Evolutionary conservation across 495 filamentous ascomycete species (phyloP).

Genomic region (Aspergillus bertholletiae): DNA sequence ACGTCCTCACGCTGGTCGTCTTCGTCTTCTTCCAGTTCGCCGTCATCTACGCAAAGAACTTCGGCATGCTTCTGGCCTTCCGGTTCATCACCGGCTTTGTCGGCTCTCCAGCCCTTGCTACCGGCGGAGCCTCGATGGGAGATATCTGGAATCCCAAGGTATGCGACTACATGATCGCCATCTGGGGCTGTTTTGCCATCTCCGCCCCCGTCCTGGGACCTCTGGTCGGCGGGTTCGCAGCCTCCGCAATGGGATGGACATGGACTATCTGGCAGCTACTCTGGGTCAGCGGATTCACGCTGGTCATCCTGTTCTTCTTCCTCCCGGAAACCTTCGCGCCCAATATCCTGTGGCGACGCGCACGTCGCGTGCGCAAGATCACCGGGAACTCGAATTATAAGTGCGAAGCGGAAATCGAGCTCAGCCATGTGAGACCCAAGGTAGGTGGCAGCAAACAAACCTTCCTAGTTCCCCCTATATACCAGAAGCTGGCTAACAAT

Average conservation of each 20-base stretch:
- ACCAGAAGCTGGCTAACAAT: too few species aligned
- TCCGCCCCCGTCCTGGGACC: constrained; percentile 44
- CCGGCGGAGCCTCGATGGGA: constrained; percentile 25
- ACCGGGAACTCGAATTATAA: constrained; percentile 30
- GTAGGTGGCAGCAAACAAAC: constrained; percentile 4
- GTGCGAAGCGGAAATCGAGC: constrained; percentile 40
- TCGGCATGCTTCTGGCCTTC: constrained; percentile 51
- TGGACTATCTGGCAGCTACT: constrained; percentile 49
- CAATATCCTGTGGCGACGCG: constrained; percentile 54
- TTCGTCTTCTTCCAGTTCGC: constrained; percentile 52
- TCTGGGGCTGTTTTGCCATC: constrained; percentile 34
- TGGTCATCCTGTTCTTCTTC: constrained; percentile 47
- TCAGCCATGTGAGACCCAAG: constrained; percentile 20
- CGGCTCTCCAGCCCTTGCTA: constrained; percentile 49
- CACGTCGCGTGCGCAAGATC: constrained; percentile 42
- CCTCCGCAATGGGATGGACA: constrained; percentile 37
- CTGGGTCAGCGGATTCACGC: constrained; percentile 42
- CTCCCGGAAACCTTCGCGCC: constrained; percentile 55
- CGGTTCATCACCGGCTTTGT: constrained; percentile 54
- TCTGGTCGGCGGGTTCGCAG: constrained; percentile 39
- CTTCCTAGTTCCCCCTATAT: background rate
- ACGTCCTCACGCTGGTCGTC: constrained; percentile 41
- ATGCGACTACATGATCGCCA: constrained; percentile 31
- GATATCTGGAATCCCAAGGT: constrained; percentile 29
- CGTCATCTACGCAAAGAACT: constrained; percentile 43